Evolutionary conservation across 257 asterid genomes (phyloP), one percentile per base, ranked within the genome.

Genomic region (Scutellaria barbata): DNA sequence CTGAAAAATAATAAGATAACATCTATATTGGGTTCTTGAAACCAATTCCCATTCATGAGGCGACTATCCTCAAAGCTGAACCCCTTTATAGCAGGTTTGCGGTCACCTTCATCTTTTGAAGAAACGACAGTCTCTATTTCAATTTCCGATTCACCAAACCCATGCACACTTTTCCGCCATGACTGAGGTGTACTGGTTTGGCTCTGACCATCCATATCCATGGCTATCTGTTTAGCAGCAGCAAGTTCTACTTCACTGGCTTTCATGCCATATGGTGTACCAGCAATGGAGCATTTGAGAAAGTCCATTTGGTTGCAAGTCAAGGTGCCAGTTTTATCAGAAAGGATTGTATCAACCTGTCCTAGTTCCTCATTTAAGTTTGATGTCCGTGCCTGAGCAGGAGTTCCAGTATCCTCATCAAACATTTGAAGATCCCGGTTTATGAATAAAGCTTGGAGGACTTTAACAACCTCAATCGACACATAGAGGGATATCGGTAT

Each of bases 251-350:
- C 97, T 52, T 92, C 97, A 81, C 99, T 89, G 63, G 96, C 85
- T 13, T 84, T 82, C 76, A 82, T 81, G 20, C 99, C 99, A 66
- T 92, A 95, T 48, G 95, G 72, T 40, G 70, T 71, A 69, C 99
- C 99, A 61, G 94, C 99, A 79, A 95, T 92, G 63, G 99, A 95
- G 83, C 99, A 92, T 75, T 95, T 95, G 46, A 95, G 91, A 74
- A 95, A 95, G 75, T 95, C 99, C 98, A 95, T 95, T 76, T 95
- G 99, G 83, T 95, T 95, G 82, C 99, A 92, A 6, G 99, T 95
- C 79, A 95, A 86, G 16, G 99, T 95, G 71, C 99, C 99, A 5
- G 99, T 95, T 89, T 95, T 95, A 76, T 95, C 99, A 5, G 99
- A 95, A 54, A 95, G 96, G 64, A 95, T 89, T 1, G 99, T 95